Evolutionary conservation across 1,284 basidiomycete genomes (phyloP).

Genomic region (Pisolithus thermaeus): DNA sequence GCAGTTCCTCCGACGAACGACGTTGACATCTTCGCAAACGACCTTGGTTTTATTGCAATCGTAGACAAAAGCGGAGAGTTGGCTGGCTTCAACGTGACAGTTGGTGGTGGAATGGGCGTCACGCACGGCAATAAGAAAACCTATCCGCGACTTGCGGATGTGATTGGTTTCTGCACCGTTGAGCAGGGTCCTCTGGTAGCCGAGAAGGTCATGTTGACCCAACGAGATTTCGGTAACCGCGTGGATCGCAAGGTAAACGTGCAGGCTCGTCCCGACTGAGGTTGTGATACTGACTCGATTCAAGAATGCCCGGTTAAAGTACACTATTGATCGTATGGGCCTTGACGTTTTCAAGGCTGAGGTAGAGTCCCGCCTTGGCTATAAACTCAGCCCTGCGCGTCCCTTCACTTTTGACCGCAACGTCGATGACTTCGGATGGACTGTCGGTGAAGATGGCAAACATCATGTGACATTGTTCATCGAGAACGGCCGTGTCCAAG

Average conservation of each 20-base stretch:
- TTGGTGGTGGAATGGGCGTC: constrained; percentile 98
- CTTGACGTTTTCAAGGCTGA: constrained; percentile 82
- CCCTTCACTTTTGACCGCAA: constrained; percentile 86
- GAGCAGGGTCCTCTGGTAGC: constrained; percentile 86
- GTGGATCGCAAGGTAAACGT: constrained; percentile 55
- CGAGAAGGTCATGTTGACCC: constrained; percentile 90
- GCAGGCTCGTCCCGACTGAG: neutral
- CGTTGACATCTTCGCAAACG: constrained; percentile 94
- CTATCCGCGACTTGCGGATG: constrained; percentile 84
- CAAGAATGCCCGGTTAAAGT: constrained; percentile 89
- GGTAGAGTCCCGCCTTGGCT: constrained; percentile 88
- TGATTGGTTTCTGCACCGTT: constrained; percentile 90
- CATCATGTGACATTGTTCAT: constrained; percentile 95
- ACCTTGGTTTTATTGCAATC: constrained; percentile 93
- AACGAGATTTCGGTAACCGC: constrained; percentile 96
- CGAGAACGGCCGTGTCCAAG: constrained; percentile 96
- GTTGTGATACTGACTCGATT: constrained; percentile 9
- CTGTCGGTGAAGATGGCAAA: constrained; percentile 79
- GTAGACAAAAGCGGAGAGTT: constrained; percentile 68
- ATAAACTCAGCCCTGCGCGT: constrained; percentile 66
- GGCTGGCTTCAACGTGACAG: constrained; percentile 84
- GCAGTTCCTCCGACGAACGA: constrained; percentile 97
- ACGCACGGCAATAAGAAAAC: constrained; percentile 99
- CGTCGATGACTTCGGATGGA: constrained; percentile 94
- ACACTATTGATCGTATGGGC: constrained; percentile 95